Conservation (phyloP, 352 stramenopile genomes). For the Globisporangium middletonii region DNA sequence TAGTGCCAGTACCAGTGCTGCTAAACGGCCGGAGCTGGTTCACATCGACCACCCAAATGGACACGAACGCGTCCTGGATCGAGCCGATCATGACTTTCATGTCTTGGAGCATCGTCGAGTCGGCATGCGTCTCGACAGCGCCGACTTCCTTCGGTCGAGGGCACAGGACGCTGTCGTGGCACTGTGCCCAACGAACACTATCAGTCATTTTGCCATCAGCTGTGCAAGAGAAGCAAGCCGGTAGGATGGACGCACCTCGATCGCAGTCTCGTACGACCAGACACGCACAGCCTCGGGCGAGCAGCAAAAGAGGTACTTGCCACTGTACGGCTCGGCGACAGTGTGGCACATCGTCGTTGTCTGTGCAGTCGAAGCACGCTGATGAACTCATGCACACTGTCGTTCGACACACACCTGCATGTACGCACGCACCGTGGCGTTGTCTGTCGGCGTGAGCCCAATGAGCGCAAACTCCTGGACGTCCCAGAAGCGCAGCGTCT, state of each 20-base stretch:
- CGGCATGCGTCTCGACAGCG: constrained; percentile 45
- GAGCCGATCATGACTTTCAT: constrained; percentile 81
- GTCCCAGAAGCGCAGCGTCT: constrained; percentile 82
- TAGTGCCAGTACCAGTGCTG: constrained; percentile 11
- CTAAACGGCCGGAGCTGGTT: constrained; percentile 67
- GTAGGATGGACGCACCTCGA: constrained; percentile 22
- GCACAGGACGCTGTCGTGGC: constrained; percentile 66
- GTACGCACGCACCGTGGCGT: constrained; percentile 39
- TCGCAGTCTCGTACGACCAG: constrained; percentile 81
- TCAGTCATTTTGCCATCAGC: no score
- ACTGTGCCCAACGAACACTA: constrained; percentile 16
- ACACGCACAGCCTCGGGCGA: constrained; percentile 72
- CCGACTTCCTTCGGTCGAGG: constrained; percentile 49
- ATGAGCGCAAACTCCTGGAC: constrained; percentile 82
- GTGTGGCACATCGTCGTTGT: constrained; percentile 83
- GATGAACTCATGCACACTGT: no score
- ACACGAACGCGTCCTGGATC: constrained; percentile 78
- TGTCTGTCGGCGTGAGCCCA: constrained; percentile 74
- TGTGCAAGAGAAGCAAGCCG: no score
- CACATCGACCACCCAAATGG: constrained; percentile 74
- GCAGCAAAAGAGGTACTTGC: constrained; percentile 75
- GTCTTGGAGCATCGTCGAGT: constrained; percentile 75
- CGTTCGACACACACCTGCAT: neutral
- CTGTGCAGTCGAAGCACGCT: constrained; percentile 14
- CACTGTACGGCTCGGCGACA: constrained; percentile 63